These are phyloP conservation scores for Penstemon eatonii DNA, from an alignment of 257 asterid genomes.

Conservation along the genomic window DNA sequence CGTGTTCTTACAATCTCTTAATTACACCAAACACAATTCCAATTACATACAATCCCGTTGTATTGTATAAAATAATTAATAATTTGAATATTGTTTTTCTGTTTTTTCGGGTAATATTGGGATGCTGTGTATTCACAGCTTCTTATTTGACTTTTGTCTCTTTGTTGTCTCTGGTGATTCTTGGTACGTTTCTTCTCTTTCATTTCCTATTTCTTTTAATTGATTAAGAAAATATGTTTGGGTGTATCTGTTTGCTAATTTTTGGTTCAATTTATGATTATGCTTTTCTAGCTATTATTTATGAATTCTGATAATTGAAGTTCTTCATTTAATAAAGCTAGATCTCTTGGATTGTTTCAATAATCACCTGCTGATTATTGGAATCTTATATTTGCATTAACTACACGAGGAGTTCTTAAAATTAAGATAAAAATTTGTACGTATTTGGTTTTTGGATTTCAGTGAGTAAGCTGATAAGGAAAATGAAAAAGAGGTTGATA, in stretches of 20 bases:
- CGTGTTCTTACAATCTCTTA: background rate
- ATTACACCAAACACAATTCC: background rate
- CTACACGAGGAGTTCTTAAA: too few relatives aligned
- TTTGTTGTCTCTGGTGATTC: background rate
- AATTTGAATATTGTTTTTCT: background rate
- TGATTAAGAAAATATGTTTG: background rate
- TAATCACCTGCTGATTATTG: background rate
- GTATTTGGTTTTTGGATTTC: too few relatives aligned
- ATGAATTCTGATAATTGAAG: background rate
- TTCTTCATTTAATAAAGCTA: too few relatives aligned
- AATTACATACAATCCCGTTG: background rate
- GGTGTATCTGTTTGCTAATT: background rate
- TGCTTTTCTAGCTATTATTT: background rate
- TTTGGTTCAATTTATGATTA: background rate
- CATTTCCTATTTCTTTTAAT: background rate
- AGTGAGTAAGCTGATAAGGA: too few relatives aligned
- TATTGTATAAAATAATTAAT: background rate
- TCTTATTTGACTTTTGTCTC: background rate
- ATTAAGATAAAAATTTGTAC: too few relatives aligned
- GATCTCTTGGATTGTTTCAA: too few relatives aligned
- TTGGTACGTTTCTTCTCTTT: background rate
- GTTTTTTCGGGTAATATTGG: background rate
- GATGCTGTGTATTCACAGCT: background rate
- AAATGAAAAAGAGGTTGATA: too few relatives aligned
- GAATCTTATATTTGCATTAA: background rate